Percentiles rank a stretch among this genome's conserved stretches.
phyloP scores from a whole-genome alignment of 768 basidiomycete species.

The Exsudoporus frostii region DNA sequence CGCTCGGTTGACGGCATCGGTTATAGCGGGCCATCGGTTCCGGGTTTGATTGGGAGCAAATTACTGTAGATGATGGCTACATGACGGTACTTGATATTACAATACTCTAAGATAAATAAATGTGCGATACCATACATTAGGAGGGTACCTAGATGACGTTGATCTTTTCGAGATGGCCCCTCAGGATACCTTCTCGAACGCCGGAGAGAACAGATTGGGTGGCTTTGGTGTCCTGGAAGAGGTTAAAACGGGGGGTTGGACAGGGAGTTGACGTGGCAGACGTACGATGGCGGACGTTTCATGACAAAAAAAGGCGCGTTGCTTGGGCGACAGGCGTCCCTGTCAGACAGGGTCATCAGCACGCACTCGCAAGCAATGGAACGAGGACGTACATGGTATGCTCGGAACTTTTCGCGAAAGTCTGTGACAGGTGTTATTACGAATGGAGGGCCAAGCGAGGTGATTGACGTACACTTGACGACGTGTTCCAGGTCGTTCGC shows the following conservation, averaged over 20 bases:
- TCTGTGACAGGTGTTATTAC: conserved; percentile 36
- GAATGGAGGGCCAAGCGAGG: not conserved
- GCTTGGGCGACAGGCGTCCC: conserved; percentile 55
- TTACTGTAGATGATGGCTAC: no score
- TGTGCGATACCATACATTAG: no score
- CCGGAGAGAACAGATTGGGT: conserved; percentile 37
- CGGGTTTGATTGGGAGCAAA: no score
- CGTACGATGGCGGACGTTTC: conserved; percentile 70
- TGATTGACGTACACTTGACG: conserved; percentile 51
- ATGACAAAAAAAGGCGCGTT: conserved; percentile 62
- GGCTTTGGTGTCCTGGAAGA: conserved; percentile 36
- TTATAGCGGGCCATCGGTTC: no score
- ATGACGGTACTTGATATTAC: no score
- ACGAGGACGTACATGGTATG: conserved; percentile 50
- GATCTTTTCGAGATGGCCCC: conserved; percentile 31
- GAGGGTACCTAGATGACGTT: conserved; percentile 12
- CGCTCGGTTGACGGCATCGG: no score
- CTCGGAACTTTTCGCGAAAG: conserved; percentile 65
- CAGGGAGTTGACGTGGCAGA: conserved; percentile 2
- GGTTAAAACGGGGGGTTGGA: not conserved
- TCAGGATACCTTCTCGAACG: conserved; percentile 42
- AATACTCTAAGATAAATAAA: no score
- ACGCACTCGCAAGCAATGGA: not conserved
- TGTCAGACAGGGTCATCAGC: conserved; percentile 21
- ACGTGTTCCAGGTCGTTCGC: conserved; percentile 59